A percentile compares a stretch with the other conserved stretches of the same genome.
These are phyloP conservation scores for Colletotrichum sp. DNA, from an alignment of 2,329 filamentous ascomycete species.

Conservation along the genomic window DNA sequence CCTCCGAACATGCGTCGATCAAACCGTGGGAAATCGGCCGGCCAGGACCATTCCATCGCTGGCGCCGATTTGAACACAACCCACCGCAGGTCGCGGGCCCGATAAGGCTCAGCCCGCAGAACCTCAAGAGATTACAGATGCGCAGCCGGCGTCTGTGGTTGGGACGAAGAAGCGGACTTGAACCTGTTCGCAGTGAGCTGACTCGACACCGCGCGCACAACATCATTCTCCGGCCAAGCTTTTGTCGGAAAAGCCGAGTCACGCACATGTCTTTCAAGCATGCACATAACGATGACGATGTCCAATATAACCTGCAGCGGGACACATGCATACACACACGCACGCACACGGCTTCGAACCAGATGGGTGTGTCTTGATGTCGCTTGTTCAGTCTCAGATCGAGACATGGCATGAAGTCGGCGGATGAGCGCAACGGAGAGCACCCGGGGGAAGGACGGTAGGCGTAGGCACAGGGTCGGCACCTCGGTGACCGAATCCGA, in stretches of 20 bases:
- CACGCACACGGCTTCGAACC: not conserved
- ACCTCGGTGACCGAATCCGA: not conserved
- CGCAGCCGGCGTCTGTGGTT: not conserved
- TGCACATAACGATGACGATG: not conserved
- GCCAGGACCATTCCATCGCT: not conserved
- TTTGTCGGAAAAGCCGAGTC: not conserved
- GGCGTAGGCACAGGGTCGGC: not conserved
- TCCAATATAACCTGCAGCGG: not conserved
- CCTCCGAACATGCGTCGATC: slow-evolving; percentile 5
- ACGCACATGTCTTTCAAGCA: not conserved
- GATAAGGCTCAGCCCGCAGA: slow-evolving; percentile 5
- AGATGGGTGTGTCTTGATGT: not conserved
- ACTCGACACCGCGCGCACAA: not conserved
- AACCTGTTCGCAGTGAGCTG: not conserved
- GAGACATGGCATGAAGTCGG: not conserved
- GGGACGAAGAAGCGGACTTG: not conserved
- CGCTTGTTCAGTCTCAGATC: not conserved
- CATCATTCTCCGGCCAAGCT: not conserved
- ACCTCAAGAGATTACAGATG: not conserved
- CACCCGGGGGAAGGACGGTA: too few species aligned
- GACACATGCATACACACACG: not conserved
- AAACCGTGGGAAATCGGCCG: not conserved
- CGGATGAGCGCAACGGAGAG: not conserved
- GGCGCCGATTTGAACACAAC: not conserved
- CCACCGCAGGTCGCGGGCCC: not conserved